Base-by-base conservation (phyloP, 1,139 yeast genomes). In the Taiozyma onychis region DNA sequence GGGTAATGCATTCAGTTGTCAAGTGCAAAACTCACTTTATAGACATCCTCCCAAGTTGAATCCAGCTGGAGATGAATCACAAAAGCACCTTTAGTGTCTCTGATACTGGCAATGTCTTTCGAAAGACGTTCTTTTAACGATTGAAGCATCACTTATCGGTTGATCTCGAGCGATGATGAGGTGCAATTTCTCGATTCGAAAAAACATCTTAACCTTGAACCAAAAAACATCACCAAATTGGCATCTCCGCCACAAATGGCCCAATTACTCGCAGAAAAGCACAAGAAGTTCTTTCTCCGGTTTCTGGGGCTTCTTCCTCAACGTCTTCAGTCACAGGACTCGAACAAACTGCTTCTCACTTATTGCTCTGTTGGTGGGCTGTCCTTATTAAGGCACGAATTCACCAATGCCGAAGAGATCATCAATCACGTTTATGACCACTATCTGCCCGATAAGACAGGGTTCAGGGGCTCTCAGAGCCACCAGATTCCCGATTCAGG, bases 331-430 rank as follows among this genome's bases (percentile, higher is more conserved):
- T 63, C 73, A 0, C 84, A 81, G 53, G 96, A 87, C 61, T 76
- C 89, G 24, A 84, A 84, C 55, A 81, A 78, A 52, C 64, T 86
- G 21, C 78, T 91, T 7, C 63, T 88, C 30, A 74, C 82, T 1
- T 86, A 81, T 64, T 88, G 88, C 63, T 75, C 88, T 52, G 65
- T 88, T 2, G 75, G 80, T 28, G 90, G 90, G 0, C 71, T 88
- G 24, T 77, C 75, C 16, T 57, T 86, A 10, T 61, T 87, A 22
- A 72, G 74, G 63, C 43, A 68, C 78, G 44, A 68, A 69, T 37
- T 66, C 49, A 44, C 60, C 21, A 54, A 51, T 8, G 58, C 56
- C 8, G 72, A 70, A 48, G 58, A 63, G 8, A 73, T 76, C 60
- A 65, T 72, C 5, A 66, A 76, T 2, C 77, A 76, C 72, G 70